A percentile compares a stretch with the other conserved stretches of the same genome.
phyloP scores from a whole-genome alignment of 768 basidiomycete genomes.

The Panaeolus cyanescens region DNA sequence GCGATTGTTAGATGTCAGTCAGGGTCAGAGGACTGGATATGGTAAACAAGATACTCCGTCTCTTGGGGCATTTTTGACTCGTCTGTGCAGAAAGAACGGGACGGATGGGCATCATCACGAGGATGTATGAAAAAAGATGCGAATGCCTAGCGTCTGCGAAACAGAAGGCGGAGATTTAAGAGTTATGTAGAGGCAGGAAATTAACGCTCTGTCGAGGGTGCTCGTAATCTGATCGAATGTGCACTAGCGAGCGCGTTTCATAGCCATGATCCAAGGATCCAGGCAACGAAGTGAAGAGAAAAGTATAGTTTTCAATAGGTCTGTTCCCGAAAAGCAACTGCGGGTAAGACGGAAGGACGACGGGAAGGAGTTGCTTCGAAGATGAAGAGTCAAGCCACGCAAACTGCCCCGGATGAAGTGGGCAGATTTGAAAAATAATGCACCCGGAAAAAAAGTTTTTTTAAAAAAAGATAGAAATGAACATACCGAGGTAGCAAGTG shows the following conservation, averaged over 20 bases:
- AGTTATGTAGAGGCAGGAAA: neutral
- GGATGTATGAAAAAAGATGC: slow-evolving; percentile 1
- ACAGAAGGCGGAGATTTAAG: neutral
- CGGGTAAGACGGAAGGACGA: neutral
- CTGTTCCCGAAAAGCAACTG: neutral
- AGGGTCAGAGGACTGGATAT: neutral
- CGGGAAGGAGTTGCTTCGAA: neutral
- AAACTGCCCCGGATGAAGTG: neutral
- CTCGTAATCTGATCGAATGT: neutral
- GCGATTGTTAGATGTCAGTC: neutral
- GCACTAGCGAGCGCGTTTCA: neutral
- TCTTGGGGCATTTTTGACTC: neutral
- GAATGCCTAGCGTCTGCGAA: slow-evolving; percentile 1
- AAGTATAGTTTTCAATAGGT: neutral
- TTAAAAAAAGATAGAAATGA: neutral
- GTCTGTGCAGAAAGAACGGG: neutral
- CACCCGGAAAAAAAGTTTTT: slow-evolving; percentile 2
- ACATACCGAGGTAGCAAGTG: slow-evolving; percentile 87
- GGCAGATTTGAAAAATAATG: neutral
- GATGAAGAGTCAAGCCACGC: neutral
- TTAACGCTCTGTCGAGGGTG: neutral
- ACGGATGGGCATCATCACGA: neutral
- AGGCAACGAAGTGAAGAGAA: neutral
- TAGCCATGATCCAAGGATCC: neutral
- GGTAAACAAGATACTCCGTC: neutral